phyloP scores from a whole-genome alignment of 2,329 filamentous ascomycete genomes.

The Pseudogymnoascus sp. region DNA sequence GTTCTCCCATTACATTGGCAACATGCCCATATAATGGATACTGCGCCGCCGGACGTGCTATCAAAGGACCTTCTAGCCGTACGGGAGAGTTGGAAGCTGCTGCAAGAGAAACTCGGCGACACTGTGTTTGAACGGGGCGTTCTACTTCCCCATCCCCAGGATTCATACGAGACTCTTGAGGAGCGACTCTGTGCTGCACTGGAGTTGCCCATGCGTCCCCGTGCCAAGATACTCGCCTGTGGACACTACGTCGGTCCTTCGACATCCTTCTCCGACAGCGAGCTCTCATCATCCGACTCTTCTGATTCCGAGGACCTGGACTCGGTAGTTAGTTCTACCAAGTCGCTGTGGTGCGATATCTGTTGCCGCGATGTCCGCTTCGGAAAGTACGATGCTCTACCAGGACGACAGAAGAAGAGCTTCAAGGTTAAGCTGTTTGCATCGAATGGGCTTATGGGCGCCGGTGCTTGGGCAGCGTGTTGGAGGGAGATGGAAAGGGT shows the following conservation, averaged over 20 bases:
- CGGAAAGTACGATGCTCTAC: conserved; percentile 18
- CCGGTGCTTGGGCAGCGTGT: conserved; percentile 84
- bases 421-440: conserved; percentile 87
- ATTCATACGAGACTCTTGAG: conserved; percentile 72
- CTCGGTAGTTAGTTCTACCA: not conserved
- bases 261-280: conserved; percentile 33
- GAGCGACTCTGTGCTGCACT: conserved; percentile 68
- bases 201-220: conserved; percentile 54
- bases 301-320: conserved; percentile 23
- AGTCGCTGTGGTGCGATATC: conserved; percentile 25
- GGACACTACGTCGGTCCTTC: conserved; percentile 64
- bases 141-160: conserved; percentile 67
- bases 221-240: conserved; percentile 65
- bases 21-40: conserved; percentile 50
- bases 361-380: conserved; percentile 26
- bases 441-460: conserved; percentile 86
- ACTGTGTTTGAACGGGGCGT: conserved; percentile 67
- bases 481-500: conserved; percentile 99
- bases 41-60: conserved; percentile 33
- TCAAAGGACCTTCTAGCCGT: conserved; percentile 41
- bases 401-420: conserved; percentile 24
- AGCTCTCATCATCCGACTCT: conserved; percentile 14
- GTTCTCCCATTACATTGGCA: conserved; percentile 61
- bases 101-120: conserved; percentile 63
- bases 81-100: conserved; percentile 55